Evolutionary conservation across 768 basidiomycete species (phyloP), one percentile per base, ranked within the genome.

Genomic region (Austroboletus festivus): DNA sequence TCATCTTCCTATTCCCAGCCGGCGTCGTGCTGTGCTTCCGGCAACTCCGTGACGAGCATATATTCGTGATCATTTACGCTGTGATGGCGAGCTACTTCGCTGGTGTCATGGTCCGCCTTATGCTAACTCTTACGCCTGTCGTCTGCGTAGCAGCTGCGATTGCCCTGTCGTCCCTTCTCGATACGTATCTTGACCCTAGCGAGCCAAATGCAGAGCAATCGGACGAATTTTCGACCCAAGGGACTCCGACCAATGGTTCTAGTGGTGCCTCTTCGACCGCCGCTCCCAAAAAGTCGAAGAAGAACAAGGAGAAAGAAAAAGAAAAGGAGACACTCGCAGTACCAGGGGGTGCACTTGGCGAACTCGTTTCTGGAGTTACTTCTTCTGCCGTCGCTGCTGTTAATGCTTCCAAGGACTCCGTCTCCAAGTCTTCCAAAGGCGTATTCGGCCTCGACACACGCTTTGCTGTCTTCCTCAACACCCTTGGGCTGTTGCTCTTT

Each of bases 41-140:
- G 51, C 80, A 94, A 61, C 78, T 99, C 19, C 83, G 92, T 23
- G 96, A 99, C 65, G 96, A 97, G 63, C 96, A 99, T 62, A 74
- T 99, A 54, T 99, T 99, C 67, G 90, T 99, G 59, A 95, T 99
- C 73, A 93, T 98, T 69, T 99, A 98, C 68, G 85, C 96, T 20
- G 82, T 91, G 54, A 82, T 98, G 62, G 92, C 89, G 41, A 93
- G 91, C 67, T 99, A 99, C 77, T 99, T 99, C 62, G 95, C 96
- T 5, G 96, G 96, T 37, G 95, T 99, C 65, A 99, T 99, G 96
- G 96, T 99, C 54, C 93, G 96, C 48, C 78, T 98, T 51, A 98
- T 99, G 92, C 78, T 99, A 46, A 88, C 96, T 21, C 83, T 99
- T 48, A 98, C 95, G 0, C 96, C 96, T 1, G 89, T 95, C 48